These are phyloP conservation scores for Candida schatavii DNA, from an alignment of 805 yeast genomes.

Conservation along the genomic window DNA sequence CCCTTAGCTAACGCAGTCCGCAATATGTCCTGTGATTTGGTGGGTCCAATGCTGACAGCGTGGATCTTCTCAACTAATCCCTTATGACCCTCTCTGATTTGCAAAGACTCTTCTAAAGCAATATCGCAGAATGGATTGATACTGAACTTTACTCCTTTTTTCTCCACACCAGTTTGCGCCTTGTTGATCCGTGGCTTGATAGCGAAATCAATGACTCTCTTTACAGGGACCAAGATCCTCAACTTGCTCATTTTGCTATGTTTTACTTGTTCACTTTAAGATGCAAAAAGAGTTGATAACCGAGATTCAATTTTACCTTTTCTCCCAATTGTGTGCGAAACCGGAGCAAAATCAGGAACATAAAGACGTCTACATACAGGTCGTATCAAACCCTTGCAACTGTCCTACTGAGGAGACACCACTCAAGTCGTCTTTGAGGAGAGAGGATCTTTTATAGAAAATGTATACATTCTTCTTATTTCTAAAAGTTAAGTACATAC, in stretches of 20 bases:
- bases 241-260: conserved; percentile 38
- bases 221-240: conserved; percentile 86
- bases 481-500: background rate
- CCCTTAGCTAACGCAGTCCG: conserved; percentile 94
- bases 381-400: too few species aligned
- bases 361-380: too few species aligned
- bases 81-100: conserved; percentile 65
- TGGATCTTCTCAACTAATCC: conserved; percentile 75
- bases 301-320: too few species aligned
- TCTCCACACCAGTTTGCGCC: conserved; percentile 78
- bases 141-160: conserved; percentile 85
- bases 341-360: background rate
- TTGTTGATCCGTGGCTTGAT: conserved; percentile 90
- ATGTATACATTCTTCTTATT: background rate
- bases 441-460: too few species aligned
- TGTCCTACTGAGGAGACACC: too few species aligned
- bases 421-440: too few species aligned
- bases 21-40: conserved; percentile 82
- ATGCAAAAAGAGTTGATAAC: too few species aligned
- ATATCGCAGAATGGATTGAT: conserved; percentile 98
- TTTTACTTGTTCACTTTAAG: too few species aligned
- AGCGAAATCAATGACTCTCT: conserved; percentile 92
- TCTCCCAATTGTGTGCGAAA: too few species aligned
- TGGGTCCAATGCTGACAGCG: conserved; percentile 87
- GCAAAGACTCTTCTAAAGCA: conserved; percentile 92